Conservation (phyloP, 2,329 filamentous ascomycete species). For the Cylindrodendrum hubeiense region DNA sequence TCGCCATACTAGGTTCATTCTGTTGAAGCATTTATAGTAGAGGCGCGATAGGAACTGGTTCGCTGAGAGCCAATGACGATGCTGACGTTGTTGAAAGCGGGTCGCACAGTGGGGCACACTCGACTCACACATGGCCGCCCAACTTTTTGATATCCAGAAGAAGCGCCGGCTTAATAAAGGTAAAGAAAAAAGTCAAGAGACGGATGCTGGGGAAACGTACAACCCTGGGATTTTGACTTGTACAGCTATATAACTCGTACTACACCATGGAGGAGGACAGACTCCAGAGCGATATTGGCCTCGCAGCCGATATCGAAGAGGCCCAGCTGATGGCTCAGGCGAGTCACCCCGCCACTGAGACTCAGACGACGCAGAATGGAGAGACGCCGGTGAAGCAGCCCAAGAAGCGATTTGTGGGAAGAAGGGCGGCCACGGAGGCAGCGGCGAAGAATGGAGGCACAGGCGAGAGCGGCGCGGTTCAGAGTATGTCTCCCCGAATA, state of each 20-base stretch:
- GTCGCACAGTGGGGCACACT: constrained; percentile 36
- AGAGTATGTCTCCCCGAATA: constrained; percentile 61
- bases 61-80: constrained; percentile 30
- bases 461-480: constrained; percentile 49
- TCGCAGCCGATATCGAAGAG: constrained; percentile 74
- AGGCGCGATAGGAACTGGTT: not conserved
- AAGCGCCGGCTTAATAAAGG: not conserved
- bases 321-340: constrained; percentile 53
- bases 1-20: not conserved
- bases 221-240: not conserved
- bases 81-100: constrained; percentile 33
- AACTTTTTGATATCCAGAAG: constrained; percentile 34
- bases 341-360: constrained; percentile 31
- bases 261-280: constrained; percentile 80
- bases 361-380: constrained; percentile 47
- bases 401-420: constrained; percentile 92
- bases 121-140: constrained; percentile 32
- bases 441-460: constrained; percentile 57
- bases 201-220: not conserved
- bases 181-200: not conserved
- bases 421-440: constrained; percentile 77
- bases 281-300: constrained; percentile 76
- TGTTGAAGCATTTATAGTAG: constrained; percentile 12
- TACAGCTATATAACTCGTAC: not conserved
- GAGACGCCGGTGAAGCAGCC: constrained; percentile 74